Base-by-base conservation (phyloP, 208 protist species). In the Tritrichomonas foetus region DNA sequence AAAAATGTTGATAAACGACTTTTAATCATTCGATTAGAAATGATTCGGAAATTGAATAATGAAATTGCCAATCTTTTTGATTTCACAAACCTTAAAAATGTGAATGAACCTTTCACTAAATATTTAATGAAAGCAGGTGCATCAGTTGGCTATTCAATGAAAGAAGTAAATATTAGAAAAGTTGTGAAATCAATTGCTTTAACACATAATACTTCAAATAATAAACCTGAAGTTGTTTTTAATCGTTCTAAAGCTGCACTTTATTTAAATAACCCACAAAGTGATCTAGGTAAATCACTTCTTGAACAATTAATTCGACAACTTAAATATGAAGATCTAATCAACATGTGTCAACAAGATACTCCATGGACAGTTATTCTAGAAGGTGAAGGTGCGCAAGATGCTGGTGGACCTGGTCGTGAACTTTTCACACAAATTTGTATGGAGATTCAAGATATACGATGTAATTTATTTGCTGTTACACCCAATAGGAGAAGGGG, bases 401-500 rank as follows among this genome's bases (percentile, higher is more conserved):
- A 89, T 89, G 9, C 47, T 27, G 78, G 78, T 57, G 78, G 78
- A 27, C 78, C 78, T 39, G 78, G 78, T 2, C 33, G 78, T 47
- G 78, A 89, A 39, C 57, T 89, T 27, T 89, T 89, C 78, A 89
- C 78, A 39, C n/a, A 89, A 57, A 36, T 47, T 11, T 89, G 78
- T 33, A 53, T 89, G 41, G 78, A 89, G 57, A 89, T 89, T 20
- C 13, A n/a, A 25, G 27, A 69, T 30, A 16, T n/a, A n/a, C 11
- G 27, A 5, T n/a, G 22, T 5, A 5, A 3, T n/a, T n/a, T 33
- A 5, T 69, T 69, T 30, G n/a, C 3, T 69, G 27, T 16, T 11
- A 69, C 64, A 5, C 64, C 64, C 13, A 69, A 69, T 69, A 8
- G 27, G n/a, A 16, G 64, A 33, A 69, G 27, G 8, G 27, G 27